Evolutionary conservation across 2,329 filamentous ascomycete species (phyloP).

Genomic region (Aspergillus ibericus): DNA sequence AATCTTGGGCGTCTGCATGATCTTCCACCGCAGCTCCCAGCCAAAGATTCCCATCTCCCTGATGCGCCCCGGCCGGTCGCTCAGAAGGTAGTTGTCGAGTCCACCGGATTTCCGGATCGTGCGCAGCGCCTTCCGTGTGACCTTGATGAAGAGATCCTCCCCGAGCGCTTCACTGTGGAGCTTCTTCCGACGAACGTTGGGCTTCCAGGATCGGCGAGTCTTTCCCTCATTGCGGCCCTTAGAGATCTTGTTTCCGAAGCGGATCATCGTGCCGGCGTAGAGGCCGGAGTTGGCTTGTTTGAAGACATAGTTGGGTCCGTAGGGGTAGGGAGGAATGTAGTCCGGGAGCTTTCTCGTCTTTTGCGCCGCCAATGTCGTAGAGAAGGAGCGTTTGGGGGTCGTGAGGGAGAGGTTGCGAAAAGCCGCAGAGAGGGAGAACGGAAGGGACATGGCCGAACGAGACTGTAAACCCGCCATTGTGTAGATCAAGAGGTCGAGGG

Average conservation of each 20-base stretch:
- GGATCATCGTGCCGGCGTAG: slow-evolving; percentile 48
- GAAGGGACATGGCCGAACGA: slow-evolving; percentile 32
- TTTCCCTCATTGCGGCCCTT: slow-evolving; percentile 51
- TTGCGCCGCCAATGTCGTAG: slow-evolving; percentile 35
- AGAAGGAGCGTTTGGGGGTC: slow-evolving; percentile 39
- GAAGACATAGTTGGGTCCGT: slow-evolving; percentile 44
- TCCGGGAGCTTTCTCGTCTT: slow-evolving; percentile 36
- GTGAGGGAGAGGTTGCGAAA: slow-evolving; percentile 42
- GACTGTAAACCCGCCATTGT: slow-evolving; percentile 35
- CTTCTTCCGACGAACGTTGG: slow-evolving; percentile 51
- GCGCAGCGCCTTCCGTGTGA: slow-evolving; percentile 47
- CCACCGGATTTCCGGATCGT: slow-evolving; percentile 81
- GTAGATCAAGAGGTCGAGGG: slow-evolving; percentile 11
- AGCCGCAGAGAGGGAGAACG: slow-evolving; percentile 38
- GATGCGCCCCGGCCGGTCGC: slow-evolving; percentile 72
- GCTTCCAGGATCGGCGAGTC: slow-evolving; percentile 50
- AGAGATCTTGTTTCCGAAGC: slow-evolving; percentile 53
- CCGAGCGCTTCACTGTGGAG: slow-evolving; percentile 47
- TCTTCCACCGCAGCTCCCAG: slow-evolving; percentile 84
- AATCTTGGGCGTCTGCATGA: slow-evolving; percentile 76
- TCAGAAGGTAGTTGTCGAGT: slow-evolving; percentile 86
- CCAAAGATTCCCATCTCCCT: slow-evolving; percentile 86
- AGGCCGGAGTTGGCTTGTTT: slow-evolving; percentile 51
- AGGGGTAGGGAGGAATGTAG: slow-evolving; percentile 49
- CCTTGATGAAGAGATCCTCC: slow-evolving; percentile 46